phyloP scores from a whole-genome alignment of 306 rosid genomes.

The Pyrus betulifolia region DNA sequence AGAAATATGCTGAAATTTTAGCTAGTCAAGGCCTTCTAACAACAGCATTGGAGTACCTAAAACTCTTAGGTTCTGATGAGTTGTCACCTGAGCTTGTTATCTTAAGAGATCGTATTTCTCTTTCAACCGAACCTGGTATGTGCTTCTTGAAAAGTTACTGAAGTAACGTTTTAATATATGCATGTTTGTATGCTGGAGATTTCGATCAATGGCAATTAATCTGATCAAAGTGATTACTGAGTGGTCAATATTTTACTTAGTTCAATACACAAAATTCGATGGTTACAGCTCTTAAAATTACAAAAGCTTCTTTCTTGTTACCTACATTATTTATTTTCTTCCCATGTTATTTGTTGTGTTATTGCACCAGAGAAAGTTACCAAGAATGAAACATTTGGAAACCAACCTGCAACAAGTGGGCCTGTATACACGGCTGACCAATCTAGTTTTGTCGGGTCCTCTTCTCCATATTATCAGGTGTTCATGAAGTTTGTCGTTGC shows the following conservation, averaged over 20 bases:
- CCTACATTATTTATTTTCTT: neutral
- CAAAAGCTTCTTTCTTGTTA: neutral
- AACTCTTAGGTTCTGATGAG: constrained; percentile 84
- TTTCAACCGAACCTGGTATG: constrained; percentile 68
- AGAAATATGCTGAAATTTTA: constrained; percentile 95
- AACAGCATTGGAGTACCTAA: constrained; percentile 87
- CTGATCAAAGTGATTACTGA: neutral
- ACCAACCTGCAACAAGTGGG: constrained; percentile 42
- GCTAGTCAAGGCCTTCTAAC: constrained; percentile 88
- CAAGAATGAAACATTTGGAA: constrained; percentile 37
- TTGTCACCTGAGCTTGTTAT: constrained; percentile 78
- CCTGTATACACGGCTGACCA: constrained; percentile 41
- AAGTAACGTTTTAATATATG: neutral
- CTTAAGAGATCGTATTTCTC: constrained; percentile 73
- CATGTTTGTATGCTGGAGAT: neutral
- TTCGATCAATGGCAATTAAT: neutral
- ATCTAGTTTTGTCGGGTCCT: constrained; percentile 23
- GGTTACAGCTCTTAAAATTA: neutral
- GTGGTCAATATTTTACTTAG: neutral
- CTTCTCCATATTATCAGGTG: constrained; percentile 63
- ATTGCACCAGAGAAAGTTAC: constrained; percentile 45
- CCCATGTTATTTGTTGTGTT: neutral
- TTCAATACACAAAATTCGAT: neutral
- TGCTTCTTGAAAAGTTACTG: neutral
- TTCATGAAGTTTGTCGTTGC: constrained; percentile 9